Conservation (phyloP, 192 early-diverging fungal species). For the Phycomyces nitens region DNA sequence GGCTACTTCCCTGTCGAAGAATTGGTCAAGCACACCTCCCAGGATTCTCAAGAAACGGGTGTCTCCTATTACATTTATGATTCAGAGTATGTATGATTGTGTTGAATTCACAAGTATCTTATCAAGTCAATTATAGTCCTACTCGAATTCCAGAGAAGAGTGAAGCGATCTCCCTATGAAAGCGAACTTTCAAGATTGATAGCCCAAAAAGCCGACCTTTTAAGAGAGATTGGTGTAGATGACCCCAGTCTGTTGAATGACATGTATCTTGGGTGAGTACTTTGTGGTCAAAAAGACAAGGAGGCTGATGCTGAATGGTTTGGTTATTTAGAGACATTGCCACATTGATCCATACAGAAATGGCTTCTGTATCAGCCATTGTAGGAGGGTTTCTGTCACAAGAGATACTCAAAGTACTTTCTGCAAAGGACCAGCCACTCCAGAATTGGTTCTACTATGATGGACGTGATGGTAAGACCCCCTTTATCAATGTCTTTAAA, state of each 20-base stretch:
- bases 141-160: conserved; percentile 34
- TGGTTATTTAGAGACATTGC: neutral
- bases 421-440: conserved; percentile 77
- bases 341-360: conserved; percentile 49
- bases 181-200: conserved; percentile 41
- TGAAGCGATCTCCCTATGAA: conserved; percentile 26
- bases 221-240: conserved; percentile 10
- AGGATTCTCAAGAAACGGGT: conserved; percentile 44
- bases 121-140: conserved; percentile 29
- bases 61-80: conserved; percentile 47
- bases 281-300: too few species aligned
- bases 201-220: conserved; percentile 21
- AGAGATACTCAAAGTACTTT: conserved; percentile 84
- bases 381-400: conserved; percentile 87
- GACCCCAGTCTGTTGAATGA: conserved; percentile 9
- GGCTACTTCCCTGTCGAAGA: conserved; percentile 29
- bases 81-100: conserved; percentile 38
- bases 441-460: conserved; percentile 79
- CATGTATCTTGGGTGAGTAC: conserved; percentile 1
- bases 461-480: conserved; percentile 50
- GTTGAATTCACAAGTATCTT: neutral
- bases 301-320: too few species aligned
- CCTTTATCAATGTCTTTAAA: too few species aligned
- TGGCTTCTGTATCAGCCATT: conserved; percentile 78
- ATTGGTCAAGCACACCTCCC: conserved; percentile 39